These are phyloP conservation scores for Cutaneotrichosporon spelunceum DNA, from an alignment of 1,284 basidiomycete genomes.

Conservation along the genomic window DNA sequence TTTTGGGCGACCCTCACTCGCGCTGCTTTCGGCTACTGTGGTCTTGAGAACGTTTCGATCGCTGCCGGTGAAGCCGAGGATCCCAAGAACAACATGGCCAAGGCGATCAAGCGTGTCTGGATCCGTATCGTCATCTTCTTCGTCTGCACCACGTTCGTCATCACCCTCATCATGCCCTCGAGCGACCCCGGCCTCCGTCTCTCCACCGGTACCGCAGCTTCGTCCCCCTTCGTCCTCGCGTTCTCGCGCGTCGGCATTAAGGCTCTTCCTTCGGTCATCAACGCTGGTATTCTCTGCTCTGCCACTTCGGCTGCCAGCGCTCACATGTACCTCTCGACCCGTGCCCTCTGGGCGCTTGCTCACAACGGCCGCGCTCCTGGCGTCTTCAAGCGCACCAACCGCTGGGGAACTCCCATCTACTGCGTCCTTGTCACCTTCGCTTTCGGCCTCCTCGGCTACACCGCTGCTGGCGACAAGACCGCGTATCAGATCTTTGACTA, in stretches of 20 bases:
- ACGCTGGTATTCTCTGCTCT: slow-evolving; percentile 60
- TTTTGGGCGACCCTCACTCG: slow-evolving; percentile 56
- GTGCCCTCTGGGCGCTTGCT: slow-evolving; percentile 38
- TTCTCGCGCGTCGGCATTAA: slow-evolving; percentile 66
- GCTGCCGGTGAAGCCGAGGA: slow-evolving; percentile 54
- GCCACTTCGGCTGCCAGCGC: slow-evolving; percentile 59
- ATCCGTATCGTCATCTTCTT: slow-evolving; percentile 71
- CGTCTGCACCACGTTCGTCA: slow-evolving; percentile 59
- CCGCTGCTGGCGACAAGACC: slow-evolving; percentile 59
- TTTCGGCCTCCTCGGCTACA: slow-evolving; percentile 60
- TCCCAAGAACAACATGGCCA: slow-evolving; percentile 70
- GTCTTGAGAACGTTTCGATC: slow-evolving; percentile 25
- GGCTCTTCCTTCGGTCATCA: slow-evolving; percentile 62
- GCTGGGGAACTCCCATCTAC: slow-evolving; percentile 31
- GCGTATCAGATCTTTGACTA: slow-evolving; percentile 68
- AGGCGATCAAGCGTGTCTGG: slow-evolving; percentile 71
- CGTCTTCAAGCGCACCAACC: slow-evolving; percentile 32
- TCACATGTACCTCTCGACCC: slow-evolving; percentile 51
- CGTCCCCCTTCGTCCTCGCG: slow-evolving; percentile 77
- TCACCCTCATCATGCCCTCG: slow-evolving; percentile 73
- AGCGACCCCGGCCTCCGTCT: slow-evolving; percentile 61
- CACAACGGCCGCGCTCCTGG: slow-evolving; percentile 35
- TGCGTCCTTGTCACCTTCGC: slow-evolving; percentile 60
- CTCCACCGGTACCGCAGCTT: slow-evolving; percentile 60
- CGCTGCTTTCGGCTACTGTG: slow-evolving; percentile 50